Evolutionary conservation across 495 filamentous ascomycete genomes (phyloP), one percentile per base, ranked within the genome.

Genomic region (Penicillium bialowiezense): DNA sequence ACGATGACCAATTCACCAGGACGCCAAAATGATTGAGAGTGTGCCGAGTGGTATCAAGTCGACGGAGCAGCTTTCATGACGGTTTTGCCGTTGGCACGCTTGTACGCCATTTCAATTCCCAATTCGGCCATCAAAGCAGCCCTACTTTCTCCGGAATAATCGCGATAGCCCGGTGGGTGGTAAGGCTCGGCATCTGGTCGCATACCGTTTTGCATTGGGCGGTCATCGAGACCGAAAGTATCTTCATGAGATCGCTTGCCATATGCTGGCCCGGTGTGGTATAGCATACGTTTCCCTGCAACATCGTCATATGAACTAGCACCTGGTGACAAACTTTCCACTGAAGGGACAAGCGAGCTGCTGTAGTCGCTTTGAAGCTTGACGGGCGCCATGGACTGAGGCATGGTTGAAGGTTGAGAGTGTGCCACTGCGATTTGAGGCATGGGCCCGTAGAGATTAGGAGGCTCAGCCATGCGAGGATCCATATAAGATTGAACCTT

Each of bases 191-290:
- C 58, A 41, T 70, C 67, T 7, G 76, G 75, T 18, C 79, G 75
- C 69, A 74, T 75, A 40, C 77, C 78, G 54, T 81, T 76, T 38
- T 72, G 65, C 37, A 80, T 66, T 4, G 75, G 59, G 13, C 69
- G 64, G 0, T 76, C 68, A 41, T 72, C 65, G 31, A 58, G 51
- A 2, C 71, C 72, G 34, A 76, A 76, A 2, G 70, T 62, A 31
- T 76, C 71, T 38, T 71, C 70, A 42, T 76, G 66, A 0, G 63
- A 58, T 14, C 72, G 65, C 37, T 76, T 76, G 32, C 59, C 38
- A 21, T 65, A 43, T 9, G 50, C 48, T 0, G 57, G 56, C 7
- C 58, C 64, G 0, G 67, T 68, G 5, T 72, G 64, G 44, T 68
- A 75, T 1, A 67, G 48, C 38, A 63, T 54, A n/a, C 57, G 54